Conservation (phyloP, 768 basidiomycete species). For the Leucocoprinus leucothites region DNA sequence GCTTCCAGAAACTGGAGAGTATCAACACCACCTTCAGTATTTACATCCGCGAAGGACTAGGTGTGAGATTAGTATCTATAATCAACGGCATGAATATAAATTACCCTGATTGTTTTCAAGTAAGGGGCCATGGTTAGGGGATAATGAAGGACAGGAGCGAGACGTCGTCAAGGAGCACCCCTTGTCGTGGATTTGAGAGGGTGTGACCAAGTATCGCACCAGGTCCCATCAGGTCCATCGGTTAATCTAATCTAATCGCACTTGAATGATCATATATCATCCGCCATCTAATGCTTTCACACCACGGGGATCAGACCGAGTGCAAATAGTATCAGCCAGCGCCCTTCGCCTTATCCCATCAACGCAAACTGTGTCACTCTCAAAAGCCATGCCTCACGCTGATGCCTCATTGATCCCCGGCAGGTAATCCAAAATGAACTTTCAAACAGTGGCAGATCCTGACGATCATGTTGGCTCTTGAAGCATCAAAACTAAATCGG, state of each 20-base stretch:
- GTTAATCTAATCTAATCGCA: slow-evolving; percentile 27
- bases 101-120: slow-evolving; percentile 65
- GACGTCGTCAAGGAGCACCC: too few relatives aligned
- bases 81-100: background rate
- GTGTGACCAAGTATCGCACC: background rate
- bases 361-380: background rate
- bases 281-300: background rate
- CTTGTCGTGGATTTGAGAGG: background rate
- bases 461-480: slow-evolving; percentile 1
- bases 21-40: slow-evolving; percentile 85
- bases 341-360: background rate
- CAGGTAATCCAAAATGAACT: slow-evolving; percentile 26
- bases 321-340: too few relatives aligned
- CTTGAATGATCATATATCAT: background rate
- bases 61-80: slow-evolving; percentile 1
- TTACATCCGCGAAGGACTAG: slow-evolving; percentile 93
- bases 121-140: slow-evolving; percentile 63
- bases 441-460: background rate
- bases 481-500: slow-evolving; percentile 64
- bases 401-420: slow-evolving; percentile 73
- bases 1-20: slow-evolving; percentile 88
- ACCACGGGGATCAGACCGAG: background rate
- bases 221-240: background rate
- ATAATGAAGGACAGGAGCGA: too few relatives aligned
- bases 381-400: slow-evolving; percentile 72